Evolutionary conservation across 805 yeast genomes (phyloP).

Genomic region (Saccharomyces eubayanus): DNA sequence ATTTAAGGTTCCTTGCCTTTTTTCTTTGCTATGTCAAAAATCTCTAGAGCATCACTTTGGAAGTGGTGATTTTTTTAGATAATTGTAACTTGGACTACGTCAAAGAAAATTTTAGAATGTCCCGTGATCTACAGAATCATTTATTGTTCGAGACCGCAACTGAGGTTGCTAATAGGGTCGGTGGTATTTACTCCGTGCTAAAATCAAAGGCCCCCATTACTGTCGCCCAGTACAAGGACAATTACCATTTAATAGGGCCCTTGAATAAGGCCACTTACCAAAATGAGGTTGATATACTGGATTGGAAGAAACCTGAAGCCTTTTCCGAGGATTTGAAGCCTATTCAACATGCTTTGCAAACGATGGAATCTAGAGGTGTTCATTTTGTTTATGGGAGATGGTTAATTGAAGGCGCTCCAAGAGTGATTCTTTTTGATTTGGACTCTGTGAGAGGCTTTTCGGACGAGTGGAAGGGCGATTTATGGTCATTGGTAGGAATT

Average conservation of each 20-base stretch:
- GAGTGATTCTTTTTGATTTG: slow-evolving; percentile 81
- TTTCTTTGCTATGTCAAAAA: too few relatives aligned
- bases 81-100: neutral
- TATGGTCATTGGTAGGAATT: slow-evolving; percentile 86
- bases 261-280: slow-evolving; percentile 64
- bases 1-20: slow-evolving; percentile 1
- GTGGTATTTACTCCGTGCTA: slow-evolving; percentile 94
- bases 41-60: neutral
- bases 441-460: slow-evolving; percentile 60
- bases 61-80: neutral
- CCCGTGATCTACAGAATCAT: slow-evolving; percentile 81
- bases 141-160: slow-evolving; percentile 90
- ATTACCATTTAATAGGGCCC: slow-evolving; percentile 85
- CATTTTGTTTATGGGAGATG: slow-evolving; percentile 84
- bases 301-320: slow-evolving; percentile 40
- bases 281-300: slow-evolving; percentile 73
- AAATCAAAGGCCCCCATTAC: slow-evolving; percentile 96
- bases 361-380: slow-evolving; percentile 79
- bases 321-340: slow-evolving; percentile 24
- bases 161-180: slow-evolving; percentile 95
- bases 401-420: slow-evolving; percentile 96
- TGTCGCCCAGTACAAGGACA: slow-evolving; percentile 80
- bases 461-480: slow-evolving; percentile 89
- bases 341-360: slow-evolving; percentile 44
- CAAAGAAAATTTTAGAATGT: slow-evolving; percentile 33